A percentile compares a stretch with the other conserved stretches of the same genome.
These are phyloP conservation scores for Maudiozyma pseudohumilis DNA, from an alignment of 805 yeast genomes.

Conservation along the genomic window DNA sequence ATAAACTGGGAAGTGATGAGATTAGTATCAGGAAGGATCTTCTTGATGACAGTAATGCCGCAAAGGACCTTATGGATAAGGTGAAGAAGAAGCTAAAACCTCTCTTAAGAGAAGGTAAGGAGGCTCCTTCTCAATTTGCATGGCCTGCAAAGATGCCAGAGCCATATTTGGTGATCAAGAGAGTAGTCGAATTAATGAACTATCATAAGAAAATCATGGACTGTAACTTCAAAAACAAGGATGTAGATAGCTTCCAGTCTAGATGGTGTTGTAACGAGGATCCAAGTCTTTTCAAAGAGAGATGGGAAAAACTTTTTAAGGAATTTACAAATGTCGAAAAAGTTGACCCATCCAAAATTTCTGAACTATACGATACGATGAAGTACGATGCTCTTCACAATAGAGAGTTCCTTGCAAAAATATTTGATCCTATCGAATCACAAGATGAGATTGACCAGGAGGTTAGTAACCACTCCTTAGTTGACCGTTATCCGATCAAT, in stretches of 20 bases:
- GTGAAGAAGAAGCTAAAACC: constrained; percentile 96
- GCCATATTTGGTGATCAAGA: constrained; percentile 85
- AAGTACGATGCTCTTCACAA: constrained; percentile 96
- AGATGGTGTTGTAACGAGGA: constrained; percentile 98
- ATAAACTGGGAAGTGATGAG: constrained; percentile 65
- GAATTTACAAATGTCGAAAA: constrained; percentile 90
- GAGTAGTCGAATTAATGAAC: constrained; percentile 93
- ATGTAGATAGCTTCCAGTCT: constrained; percentile 58
- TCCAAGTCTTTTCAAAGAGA: constrained; percentile 76
- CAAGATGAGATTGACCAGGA: constrained; percentile 27
- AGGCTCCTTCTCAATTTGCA: constrained; percentile 94
- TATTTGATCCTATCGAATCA: constrained; percentile 57
- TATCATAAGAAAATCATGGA: constrained; percentile 80
- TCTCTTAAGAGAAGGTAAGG: constrained; percentile 84
- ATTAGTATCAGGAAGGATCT: constrained; percentile 79
- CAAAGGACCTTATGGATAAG: constrained; percentile 94
- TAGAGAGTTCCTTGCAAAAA: constrained; percentile 73
- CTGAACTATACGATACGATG: constrained; percentile 96
- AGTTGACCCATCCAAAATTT: constrained; percentile 93
- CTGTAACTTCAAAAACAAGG: constrained; percentile 58
- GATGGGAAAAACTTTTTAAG: constrained; percentile 94
- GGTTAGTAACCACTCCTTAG: constrained; percentile 36
- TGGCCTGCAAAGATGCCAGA: constrained; percentile 99
- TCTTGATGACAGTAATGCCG: constrained; percentile 94
- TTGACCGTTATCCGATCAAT: constrained; percentile 64